Base-by-base conservation (phyloP, 768 basidiomycete species). In the Paxillus ammoniavirescens region DNA sequence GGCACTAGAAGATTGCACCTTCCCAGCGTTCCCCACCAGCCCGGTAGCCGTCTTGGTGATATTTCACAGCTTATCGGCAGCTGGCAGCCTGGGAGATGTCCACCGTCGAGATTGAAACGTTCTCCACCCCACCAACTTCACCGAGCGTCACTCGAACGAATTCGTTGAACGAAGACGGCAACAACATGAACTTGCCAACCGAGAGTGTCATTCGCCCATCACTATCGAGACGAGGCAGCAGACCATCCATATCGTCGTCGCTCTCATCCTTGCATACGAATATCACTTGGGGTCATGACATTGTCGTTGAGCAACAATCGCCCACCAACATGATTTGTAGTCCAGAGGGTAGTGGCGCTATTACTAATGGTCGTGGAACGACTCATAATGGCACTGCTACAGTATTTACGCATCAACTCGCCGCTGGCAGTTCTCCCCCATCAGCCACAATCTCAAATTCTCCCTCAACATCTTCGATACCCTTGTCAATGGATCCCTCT, bases 41-140 rank as follows among this genome's bases (percentile, higher is more conserved):
- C 35, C 5, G 3, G 31, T 31, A 12, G 10, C 35, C 10, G n/a
- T 28, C 40, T 37, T 41, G 44, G 45, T 38, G 26, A 51, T 42
- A 55, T 45, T 55, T 42, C 43, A 40, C 31, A 49, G 43, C n/a
- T 47, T 42, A 56, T 56, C 48, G 43, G 45, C 53, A 44, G 15
- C 42, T 46, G 53, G 35, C 3, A 49, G 30, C 55, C 52, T 56
- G 55, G 49, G 54, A 61, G 6, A 72, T 76, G 66, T 60, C 61
- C 54, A 65, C 63, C 41, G 65, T 63, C 30, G 75, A 77, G 52
- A 48, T 58, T 47, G 77, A 79, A 50, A 68, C 65, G 43, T 79
- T 77, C 58, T 65, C 68, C 45, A 79, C 77, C 15, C 77, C 77
- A 23, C 77, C 78, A 8, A 68, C 69, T 14, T 75, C 77, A 17